Base-by-base conservation (phyloP, 805 yeast genomes). In the Pichia paraexigua region DNA sequence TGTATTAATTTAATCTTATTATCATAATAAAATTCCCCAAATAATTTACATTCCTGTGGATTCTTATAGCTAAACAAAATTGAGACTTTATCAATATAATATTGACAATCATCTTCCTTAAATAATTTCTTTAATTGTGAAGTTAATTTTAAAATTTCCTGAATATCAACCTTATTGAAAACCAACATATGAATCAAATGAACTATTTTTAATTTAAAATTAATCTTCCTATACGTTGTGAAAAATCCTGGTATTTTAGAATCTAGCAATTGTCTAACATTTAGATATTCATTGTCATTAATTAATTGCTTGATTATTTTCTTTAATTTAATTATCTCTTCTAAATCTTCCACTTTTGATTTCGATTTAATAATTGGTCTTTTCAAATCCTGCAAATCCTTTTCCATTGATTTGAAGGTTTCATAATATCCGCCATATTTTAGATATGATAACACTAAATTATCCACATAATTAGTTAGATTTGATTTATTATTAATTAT, bases 351-450 rank as follows among this genome's bases (percentile, higher is more conserved):
- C 12, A 35, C 22, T 6, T 24, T 41, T 20, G 44, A 30, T 70
- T 24, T 41, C n/a, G 44, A 28, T 70, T 13, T n/a, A 42, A 61
- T 63, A 43, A 61, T 69, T 52, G 51, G 53, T 25, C 55, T 59
- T 45, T 72, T 74, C 20, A 61, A 55, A n/a, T 35, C 43, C 11
- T 58, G 56, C 30, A 76, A 57, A 55, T 82, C 88, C 39, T 68
- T 63, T 22, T 71, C 65, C 52, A 84, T 77, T 0, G 80, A 77
- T 52, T 70, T 70, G 2, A 80, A 76, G 3, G 80, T 76, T 50
- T 79, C 79, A 30, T 72, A 70, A 58, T 73, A 77, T 3, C 89
- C 89, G 49, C 75, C 73, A 59, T 81, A 79, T n/a, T 74, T 70
- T 40, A 84, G 73, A 60, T 82, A 83, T 15, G 73, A 65, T n/a